Percentiles rank a stretch among this genome's conserved stretches.
Conservation (phyloP, 1,139 yeast genomes). For the Candida tropicalis region DNA sequence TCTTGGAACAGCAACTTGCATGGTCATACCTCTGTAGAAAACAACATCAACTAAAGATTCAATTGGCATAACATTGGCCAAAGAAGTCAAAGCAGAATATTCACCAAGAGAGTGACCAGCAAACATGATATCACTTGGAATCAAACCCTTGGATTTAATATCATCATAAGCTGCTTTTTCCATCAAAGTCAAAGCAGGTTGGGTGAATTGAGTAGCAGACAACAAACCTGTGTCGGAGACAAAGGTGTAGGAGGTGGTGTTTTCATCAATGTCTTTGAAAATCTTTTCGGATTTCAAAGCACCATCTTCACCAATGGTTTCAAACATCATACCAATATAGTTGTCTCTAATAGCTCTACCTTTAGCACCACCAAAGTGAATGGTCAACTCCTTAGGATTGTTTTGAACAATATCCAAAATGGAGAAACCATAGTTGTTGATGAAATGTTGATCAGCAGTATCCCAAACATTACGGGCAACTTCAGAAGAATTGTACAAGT, state of each 20-base stretch:
- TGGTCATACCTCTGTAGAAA: slow-evolving; percentile 99
- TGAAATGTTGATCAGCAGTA: slow-evolving; percentile 92
- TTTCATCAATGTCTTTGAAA: slow-evolving; percentile 85
- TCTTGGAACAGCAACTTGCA: slow-evolving; percentile 99
- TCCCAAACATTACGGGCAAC: slow-evolving; percentile 98
- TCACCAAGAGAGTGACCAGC: slow-evolving; percentile 99
- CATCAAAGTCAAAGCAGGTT: slow-evolving; percentile 98
- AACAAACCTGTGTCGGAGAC: slow-evolving; percentile 92
- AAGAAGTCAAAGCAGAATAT: slow-evolving; percentile 94
- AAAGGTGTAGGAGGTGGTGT: slow-evolving; percentile 84
- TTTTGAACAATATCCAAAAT: slow-evolving; percentile 92
- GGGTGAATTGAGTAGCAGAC: slow-evolving; percentile 98
- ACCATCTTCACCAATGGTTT: slow-evolving; percentile 87
- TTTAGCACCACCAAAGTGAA: slow-evolving; percentile 96
- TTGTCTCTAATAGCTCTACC: slow-evolving; percentile 95
- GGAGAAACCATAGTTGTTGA: slow-evolving; percentile 94
- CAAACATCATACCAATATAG: slow-evolving; percentile 96
- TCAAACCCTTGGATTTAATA: slow-evolving; percentile 92
- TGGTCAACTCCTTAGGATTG: slow-evolving; percentile 93
- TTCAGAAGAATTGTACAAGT: slow-evolving; percentile 83
- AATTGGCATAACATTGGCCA: slow-evolving; percentile 98
- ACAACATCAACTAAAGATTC: slow-evolving; percentile 98
- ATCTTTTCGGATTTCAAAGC: slow-evolving; percentile 88
- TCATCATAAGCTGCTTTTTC: slow-evolving; percentile 99
- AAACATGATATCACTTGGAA: slow-evolving; percentile 90